Evolutionary conservation across 345 rosid genomes (phyloP).

Genomic region (Populus nigra): DNA sequence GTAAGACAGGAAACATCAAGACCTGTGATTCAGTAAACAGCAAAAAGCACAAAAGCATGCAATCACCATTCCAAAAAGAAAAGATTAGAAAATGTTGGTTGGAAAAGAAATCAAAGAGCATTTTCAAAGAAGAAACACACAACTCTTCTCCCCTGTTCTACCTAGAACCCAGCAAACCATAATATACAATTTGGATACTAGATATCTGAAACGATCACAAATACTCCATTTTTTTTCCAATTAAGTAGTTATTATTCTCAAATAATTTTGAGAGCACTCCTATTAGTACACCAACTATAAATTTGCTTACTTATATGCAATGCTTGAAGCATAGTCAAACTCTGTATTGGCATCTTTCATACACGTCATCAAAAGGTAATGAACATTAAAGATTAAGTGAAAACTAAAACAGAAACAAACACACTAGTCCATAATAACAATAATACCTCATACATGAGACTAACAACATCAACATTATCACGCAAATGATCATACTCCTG

Average conservation of each 20-base stretch:
- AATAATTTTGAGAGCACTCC: background rate
- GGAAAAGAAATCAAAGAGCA: background rate
- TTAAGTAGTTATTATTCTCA: background rate
- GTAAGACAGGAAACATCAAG: conserved; percentile 86
- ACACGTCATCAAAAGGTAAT: background rate
- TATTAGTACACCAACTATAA: too few species aligned
- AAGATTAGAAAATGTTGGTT: background rate
- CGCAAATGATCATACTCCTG: conserved; percentile 60
- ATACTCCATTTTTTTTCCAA: background rate
- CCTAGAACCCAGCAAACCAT: too few species aligned
- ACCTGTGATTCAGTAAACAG: conserved; percentile 49
- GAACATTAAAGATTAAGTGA: background rate
- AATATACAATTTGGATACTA: too few species aligned
- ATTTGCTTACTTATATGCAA: too few species aligned
- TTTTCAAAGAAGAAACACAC: background rate
- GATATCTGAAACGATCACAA: background rate
- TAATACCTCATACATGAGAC: conserved; percentile 89
- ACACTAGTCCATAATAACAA: background rate
- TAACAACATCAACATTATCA: conserved; percentile 73
- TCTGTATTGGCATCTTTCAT: too few species aligned
- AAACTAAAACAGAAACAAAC: background rate
- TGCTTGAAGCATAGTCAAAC: too few species aligned
- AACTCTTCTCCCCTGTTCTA: too few species aligned
- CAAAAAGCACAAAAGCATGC: background rate
- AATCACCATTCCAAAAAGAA: background rate